phyloP scores from a whole-genome alignment of 192 early-diverging fungal species.

The Umbelopsis sp. region DNA sequence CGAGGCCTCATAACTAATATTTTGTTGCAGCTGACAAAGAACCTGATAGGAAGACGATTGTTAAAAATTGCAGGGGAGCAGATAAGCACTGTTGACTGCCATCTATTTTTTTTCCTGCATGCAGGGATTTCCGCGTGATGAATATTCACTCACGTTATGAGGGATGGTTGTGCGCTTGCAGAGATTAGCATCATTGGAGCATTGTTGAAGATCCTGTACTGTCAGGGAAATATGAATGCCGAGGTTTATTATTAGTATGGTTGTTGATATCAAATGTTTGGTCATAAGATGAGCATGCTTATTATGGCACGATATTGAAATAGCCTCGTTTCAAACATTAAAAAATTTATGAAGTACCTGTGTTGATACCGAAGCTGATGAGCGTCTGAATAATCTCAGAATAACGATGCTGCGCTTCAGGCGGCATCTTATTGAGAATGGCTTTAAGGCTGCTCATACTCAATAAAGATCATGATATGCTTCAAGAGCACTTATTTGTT shows the following conservation, averaged over 20 bases:
- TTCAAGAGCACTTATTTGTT: too few species aligned
- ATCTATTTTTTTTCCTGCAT: too few species aligned
- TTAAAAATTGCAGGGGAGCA: neutral
- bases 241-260: neutral
- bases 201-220: conserved; percentile 1
- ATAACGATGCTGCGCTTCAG: neutral
- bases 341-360: neutral
- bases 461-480: too few species aligned
- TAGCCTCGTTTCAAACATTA: neutral
- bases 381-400: neutral
- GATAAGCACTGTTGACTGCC: too few species aligned
- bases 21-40: conserved; percentile 1
- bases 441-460: neutral
- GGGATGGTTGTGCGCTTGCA: neutral
- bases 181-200: neutral
- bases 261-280: neutral
- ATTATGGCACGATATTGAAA: neutral
- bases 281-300: too few species aligned
- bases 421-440: neutral
- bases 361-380: neutral
- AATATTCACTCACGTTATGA: neutral
- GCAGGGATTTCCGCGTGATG: neutral
- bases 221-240: neutral
- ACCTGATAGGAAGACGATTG: neutral
- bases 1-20: neutral